Evolutionary conservation across 331 rosid genomes (phyloP), one percentile per base, ranked within the genome.

Genomic region (Quercus lobata): DNA sequence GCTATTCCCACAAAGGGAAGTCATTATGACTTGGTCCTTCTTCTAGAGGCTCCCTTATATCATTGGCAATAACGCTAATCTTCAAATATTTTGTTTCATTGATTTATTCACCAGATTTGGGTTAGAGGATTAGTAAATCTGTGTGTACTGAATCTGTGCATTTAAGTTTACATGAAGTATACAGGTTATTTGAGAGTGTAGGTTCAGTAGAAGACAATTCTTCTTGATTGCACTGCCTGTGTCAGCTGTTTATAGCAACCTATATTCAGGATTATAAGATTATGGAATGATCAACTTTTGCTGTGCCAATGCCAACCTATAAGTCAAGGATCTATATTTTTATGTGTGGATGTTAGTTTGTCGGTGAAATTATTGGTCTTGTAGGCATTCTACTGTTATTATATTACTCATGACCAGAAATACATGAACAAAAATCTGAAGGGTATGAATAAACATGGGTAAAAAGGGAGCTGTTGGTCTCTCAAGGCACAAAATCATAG

Each of bases 401-500:
- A 34, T 68, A 32, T 18, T 1, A 4, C 3, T 25, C 7, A 10
- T 16, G 72, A 62, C 69, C 69, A 62, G 52, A 35, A 19, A 1
- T 19, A 8, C 52, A 34, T 5, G 24, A 17, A 16, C 16, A 72
- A 7, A 58, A 75, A 66, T 25, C 15, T 57, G 24, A 57, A 22
- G 27, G 37, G 21, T 25, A 69, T 60, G 63, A 74, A 78, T 72
- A 52, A 82, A 63, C 77, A 69, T 54, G 27, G 71, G 27, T 22
- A 80, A 68, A 69, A 24, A 71, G 41, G 63, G 34, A 79, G 46
- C 16, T 55, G 19, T 78, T 72, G 79, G 68, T 80, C 35, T 71
- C 81, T 79, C 71, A 79, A 15, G 72, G 71, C 77, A 46, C 61
- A 55, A 46, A 60, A 61, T 76, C 65, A 63, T 86, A 49, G 54